A percentile compares a stretch with the other conserved stretches of the same genome.
These are phyloP conservation scores for Colletotrichum sp. DNA, from an alignment of 2,329 filamentous ascomycete species.

Conservation along the genomic window DNA sequence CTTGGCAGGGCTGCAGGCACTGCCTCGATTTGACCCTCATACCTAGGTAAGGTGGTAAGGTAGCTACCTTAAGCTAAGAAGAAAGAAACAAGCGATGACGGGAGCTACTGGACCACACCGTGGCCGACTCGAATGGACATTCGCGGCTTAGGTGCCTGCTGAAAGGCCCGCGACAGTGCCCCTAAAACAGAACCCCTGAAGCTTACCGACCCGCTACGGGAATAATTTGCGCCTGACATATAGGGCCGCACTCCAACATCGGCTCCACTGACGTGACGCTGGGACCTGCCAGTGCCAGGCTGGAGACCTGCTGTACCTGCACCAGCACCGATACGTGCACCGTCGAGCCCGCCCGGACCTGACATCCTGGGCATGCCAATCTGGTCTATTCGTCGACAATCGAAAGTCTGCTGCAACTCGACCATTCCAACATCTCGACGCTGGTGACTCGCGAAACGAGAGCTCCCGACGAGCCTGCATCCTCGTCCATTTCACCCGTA, in stretches of 20 bases:
- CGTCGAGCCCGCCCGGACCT: constrained; percentile 2
- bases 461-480: constrained; percentile 5
- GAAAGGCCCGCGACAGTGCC: not conserved
- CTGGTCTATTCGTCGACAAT: constrained; percentile 14
- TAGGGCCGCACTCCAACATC: not conserved
- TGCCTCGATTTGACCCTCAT: not conserved
- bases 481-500: not conserved
- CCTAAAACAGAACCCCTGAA: not conserved
- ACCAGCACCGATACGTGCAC: not conserved
- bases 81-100: not conserved
- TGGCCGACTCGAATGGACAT: not conserved
- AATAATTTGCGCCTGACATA: constrained; percentile 4
- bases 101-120: not conserved
- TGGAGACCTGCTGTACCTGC: not conserved
- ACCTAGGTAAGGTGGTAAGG: not conserved
- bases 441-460: not conserved
- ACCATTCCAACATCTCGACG: not conserved
- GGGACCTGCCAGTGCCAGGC: not conserved
- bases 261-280: not conserved
- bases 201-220: not conserved
- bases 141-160: not conserved
- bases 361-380: constrained; percentile 13
- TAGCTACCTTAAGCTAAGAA: not conserved
- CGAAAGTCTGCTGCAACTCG: not conserved
- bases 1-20: not conserved